Evolutionary conservation across 2,329 filamentous ascomycete species (phyloP).

Genomic region (Cytospora piceae): DNA sequence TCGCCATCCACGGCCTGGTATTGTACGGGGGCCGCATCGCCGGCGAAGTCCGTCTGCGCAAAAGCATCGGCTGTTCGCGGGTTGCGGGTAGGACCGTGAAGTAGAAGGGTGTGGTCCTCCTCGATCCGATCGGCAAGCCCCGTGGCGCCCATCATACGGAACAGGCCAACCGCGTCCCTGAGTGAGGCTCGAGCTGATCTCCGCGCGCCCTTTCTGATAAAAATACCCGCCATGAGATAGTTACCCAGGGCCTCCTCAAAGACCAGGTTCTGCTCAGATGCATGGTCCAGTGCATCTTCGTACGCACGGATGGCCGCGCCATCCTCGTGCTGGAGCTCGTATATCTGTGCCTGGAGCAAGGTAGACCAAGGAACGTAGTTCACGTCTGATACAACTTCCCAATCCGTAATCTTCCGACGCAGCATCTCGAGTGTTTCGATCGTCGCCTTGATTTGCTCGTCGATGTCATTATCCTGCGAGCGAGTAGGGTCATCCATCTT

Average conservation of each 20-base stretch:
- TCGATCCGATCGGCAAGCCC: conserved; percentile 72
- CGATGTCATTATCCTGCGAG: conserved; percentile 46
- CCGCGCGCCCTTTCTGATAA: conserved; percentile 66
- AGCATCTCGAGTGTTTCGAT: conserved; percentile 58
- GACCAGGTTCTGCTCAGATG: conserved; percentile 65
- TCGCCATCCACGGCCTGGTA: conserved; percentile 54
- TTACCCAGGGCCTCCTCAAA: conserved; percentile 76
- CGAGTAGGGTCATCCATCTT: conserved; percentile 52
- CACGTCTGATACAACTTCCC: conserved; percentile 65
- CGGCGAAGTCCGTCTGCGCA: conserved; percentile 72
- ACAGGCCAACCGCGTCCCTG: conserved; percentile 68
- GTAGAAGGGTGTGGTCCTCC: conserved; percentile 67
- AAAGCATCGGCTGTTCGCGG: conserved; percentile 63
- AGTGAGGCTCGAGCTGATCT: conserved; percentile 72
- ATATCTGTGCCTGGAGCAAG: conserved; percentile 69
- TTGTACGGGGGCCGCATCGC: conserved; percentile 56
- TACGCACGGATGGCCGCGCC: conserved; percentile 65
- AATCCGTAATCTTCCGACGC: conserved; percentile 65
- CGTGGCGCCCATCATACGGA: conserved; percentile 68
- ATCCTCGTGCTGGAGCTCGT: conserved; percentile 63
- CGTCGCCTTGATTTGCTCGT: conserved; percentile 50
- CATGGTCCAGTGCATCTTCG: conserved; percentile 73
- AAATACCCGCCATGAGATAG: conserved; percentile 73
- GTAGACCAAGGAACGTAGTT: conserved; percentile 75
- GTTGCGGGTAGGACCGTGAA: conserved; percentile 64